phyloP scores from a whole-genome alignment of 2,329 filamentous ascomycete species.

The Paramyrothecium sp. region DNA sequence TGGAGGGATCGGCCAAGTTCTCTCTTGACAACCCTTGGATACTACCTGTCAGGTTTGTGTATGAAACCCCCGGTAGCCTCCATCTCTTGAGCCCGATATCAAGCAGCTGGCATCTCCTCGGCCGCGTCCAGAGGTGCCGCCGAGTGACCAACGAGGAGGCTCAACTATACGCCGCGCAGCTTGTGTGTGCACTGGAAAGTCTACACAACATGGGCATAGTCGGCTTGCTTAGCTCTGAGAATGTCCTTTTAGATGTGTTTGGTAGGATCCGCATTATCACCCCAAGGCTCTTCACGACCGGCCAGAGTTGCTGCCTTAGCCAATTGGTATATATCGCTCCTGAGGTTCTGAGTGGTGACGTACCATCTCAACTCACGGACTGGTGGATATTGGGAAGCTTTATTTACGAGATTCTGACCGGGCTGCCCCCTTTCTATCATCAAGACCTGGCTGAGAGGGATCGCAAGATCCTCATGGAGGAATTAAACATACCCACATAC shows the following conservation, averaged over 20 bases:
- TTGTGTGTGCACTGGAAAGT: background rate
- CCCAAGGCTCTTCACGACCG: background rate
- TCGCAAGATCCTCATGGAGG: background rate
- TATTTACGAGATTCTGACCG: background rate
- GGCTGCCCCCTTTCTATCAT: background rate
- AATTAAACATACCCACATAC: background rate
- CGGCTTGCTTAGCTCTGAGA: background rate
- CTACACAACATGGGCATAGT: background rate
- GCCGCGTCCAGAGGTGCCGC: background rate
- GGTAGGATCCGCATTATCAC: background rate
- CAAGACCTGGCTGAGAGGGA: background rate
- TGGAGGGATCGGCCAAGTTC: background rate
- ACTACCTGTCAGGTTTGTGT: background rate
- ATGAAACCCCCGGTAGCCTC: background rate
- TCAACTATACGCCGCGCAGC: background rate
- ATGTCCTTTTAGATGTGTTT: background rate
- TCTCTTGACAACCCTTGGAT: background rate
- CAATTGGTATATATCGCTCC: background rate
- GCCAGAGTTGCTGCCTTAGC: background rate
- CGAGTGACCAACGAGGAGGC: background rate
- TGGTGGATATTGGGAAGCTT: background rate
- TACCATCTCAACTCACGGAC: background rate
- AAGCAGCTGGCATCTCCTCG: background rate
- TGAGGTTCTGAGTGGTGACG: background rate
- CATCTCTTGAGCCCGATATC: background rate